Evolutionary conservation across 768 basidiomycete genomes (phyloP), one percentile per base, ranked within the genome.

Genomic region (Coprinellus aureogranulatus): DNA sequence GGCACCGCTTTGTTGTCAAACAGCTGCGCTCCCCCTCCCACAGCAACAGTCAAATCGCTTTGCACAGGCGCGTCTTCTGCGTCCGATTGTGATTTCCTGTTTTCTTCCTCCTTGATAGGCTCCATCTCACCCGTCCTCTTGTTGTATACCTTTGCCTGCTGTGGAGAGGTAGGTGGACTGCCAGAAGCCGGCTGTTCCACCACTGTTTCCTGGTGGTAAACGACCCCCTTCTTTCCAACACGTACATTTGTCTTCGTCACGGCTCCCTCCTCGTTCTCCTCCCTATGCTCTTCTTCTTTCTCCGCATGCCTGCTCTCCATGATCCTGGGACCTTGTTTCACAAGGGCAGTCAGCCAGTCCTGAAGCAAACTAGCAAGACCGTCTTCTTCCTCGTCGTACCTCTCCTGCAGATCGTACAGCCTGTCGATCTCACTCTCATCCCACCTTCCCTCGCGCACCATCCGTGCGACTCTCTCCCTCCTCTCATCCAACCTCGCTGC

Each of bases 1-100:
- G 71, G 64, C 9, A 71, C 72, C 4, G 67, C 67, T 57, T 73
- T 69, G 4, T 68, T 67, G 1, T 72, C 67, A 61, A 75, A 72
- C 26, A 77, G 51, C 55, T 76, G 74, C 1, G 73, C 59, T 14
- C 72, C 73, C 25, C 59, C 67, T 4, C 76, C 75, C 41, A 75
- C 59, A n/a, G 74, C 73, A 26, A 77, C 37, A 3, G 72, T 63
- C 2, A 70, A 70, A 51, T 72, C 69, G 6, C 63, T 60, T n/a
- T 53, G 60, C 22, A 58, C 53, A n/a, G 39, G 49, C 16, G 34
- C 34, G 14, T 34, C 34, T 34, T 60, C 54, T 1, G 47, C 25
- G 26, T 26, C 34, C 11, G 30, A 14, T 23, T 42, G n/a, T 11
- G 50, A 44, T 4, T 50, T 53, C 46, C 51, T 54, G 11, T 34